These are phyloP conservation scores for Kwoniella botswanensis DNA, from an alignment of 768 basidiomycete species.

Conservation along the genomic window DNA sequence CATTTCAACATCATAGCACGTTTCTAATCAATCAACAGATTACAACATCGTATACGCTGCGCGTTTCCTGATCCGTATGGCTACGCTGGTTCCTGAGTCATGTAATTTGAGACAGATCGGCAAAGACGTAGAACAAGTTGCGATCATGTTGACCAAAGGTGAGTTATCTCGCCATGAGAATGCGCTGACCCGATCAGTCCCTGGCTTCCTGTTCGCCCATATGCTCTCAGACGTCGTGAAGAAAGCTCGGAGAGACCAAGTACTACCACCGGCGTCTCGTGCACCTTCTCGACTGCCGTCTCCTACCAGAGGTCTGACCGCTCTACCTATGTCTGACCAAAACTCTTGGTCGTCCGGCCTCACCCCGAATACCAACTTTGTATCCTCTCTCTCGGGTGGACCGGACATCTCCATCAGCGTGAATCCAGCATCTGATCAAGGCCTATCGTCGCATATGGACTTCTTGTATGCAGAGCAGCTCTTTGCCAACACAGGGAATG, in stretches of 20 bases:
- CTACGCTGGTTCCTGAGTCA: slow-evolving; percentile 42
- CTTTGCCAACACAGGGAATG: slow-evolving; percentile 22
- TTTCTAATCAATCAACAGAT: slow-evolving; percentile 2
- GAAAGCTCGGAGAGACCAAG: slow-evolving; percentile 41
- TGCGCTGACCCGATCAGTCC: slow-evolving; percentile 30
- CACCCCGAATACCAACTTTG: slow-evolving; percentile 1
- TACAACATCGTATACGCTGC: slow-evolving; percentile 41
- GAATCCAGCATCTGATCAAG: slow-evolving; percentile 1
- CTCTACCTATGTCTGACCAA: slow-evolving; percentile 7
- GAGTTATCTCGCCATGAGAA: slow-evolving; percentile 5
- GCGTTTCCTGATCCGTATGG: slow-evolving; percentile 48
- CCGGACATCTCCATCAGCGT: slow-evolving; percentile 12
- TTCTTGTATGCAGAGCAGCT: slow-evolving; percentile 48
- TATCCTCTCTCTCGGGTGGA: slow-evolving; percentile 6
- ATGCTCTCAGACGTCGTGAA: slow-evolving; percentile 42
- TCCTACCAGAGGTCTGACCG: background rate
- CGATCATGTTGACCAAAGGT: slow-evolving; percentile 39
- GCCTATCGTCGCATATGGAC: slow-evolving; percentile 33
- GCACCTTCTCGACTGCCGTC: slow-evolving; percentile 29
- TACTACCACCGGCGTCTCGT: slow-evolving; percentile 44
- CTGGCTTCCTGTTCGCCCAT: slow-evolving; percentile 48
- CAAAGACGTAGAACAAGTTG: slow-evolving; percentile 44
- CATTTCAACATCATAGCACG: background rate
- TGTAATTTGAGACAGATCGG: slow-evolving; percentile 43
- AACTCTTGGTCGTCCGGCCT: slow-evolving; percentile 15